A percentile compares a stretch with the other conserved stretches of the same genome.
phyloP scores from a whole-genome alignment of 2,329 filamentous ascomycete genomes.

The Cryphonectria nitschkei region DNA sequence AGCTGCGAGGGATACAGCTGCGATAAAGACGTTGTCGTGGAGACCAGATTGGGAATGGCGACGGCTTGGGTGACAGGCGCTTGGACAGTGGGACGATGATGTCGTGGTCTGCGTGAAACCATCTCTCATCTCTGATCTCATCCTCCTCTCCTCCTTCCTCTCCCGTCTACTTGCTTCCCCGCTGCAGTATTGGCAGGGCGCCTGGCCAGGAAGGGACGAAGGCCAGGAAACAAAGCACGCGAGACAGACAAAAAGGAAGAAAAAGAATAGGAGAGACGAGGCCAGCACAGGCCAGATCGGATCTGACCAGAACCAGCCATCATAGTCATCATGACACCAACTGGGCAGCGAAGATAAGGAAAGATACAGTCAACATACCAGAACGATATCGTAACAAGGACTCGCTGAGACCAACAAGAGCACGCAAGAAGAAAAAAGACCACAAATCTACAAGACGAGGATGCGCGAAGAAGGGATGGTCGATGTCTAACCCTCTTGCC shows the following conservation, averaged over 20 bases:
- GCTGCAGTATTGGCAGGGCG: not conserved
- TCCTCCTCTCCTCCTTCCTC: not conserved
- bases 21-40: not conserved
- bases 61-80: not conserved
- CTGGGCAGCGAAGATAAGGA: not conserved
- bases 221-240: not conserved
- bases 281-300: constrained; percentile 8
- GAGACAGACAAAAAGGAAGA: not conserved
- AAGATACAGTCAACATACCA: constrained; percentile 1
- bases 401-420: not conserved
- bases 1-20: not conserved
- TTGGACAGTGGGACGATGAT: not conserved
- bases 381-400: not conserved
- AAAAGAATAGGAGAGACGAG: not conserved
- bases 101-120: not conserved
- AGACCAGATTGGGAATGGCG: not conserved
- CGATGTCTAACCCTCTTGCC: not conserved
- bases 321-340: not conserved
- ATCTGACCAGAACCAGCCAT: not conserved
- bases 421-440: not conserved
- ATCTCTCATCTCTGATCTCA: not conserved
- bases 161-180: not conserved
- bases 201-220: not conserved
- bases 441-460: not conserved
- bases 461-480: not conserved